phyloP scores from a whole-genome alignment of 192 early-diverging fungal species.

The Podila horticola region DNA sequence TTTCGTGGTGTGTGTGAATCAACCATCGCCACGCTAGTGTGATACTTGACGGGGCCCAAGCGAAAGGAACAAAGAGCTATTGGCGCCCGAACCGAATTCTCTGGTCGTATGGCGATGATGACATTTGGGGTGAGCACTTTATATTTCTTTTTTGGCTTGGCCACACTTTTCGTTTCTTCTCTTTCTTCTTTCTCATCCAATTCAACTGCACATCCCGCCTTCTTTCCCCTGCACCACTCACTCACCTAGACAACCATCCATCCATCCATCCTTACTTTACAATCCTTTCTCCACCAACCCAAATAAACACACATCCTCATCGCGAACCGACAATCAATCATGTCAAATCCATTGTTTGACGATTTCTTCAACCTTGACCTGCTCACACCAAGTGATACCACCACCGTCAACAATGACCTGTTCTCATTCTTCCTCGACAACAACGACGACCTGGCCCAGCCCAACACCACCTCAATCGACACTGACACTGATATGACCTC shows the following conservation, averaged over 20 bases:
- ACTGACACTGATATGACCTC: background rate
- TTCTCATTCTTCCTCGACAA: constrained; percentile 25
- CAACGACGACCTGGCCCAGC: constrained; percentile 3
- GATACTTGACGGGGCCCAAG: too few species aligned
- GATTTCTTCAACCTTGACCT: constrained; percentile 34
- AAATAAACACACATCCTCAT: too few species aligned
- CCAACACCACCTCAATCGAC: background rate
- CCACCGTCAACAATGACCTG: constrained; percentile 5
- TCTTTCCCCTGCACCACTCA: background rate
- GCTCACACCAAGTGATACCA: constrained; percentile 12
- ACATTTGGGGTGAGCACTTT: background rate
- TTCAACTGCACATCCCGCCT: background rate
- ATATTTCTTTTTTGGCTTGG: background rate
- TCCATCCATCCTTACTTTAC: background rate
- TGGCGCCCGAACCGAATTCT: too few species aligned
- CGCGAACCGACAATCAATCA: background rate
- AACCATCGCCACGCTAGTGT: too few species aligned
- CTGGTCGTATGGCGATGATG: background rate
- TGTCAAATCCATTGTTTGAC: constrained; percentile 26
- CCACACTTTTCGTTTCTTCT: background rate
- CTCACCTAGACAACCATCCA: background rate
- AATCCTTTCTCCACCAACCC: background rate
- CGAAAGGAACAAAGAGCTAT: too few species aligned
- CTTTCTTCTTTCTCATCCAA: background rate
- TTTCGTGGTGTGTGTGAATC: too few species aligned